Percentiles rank a stretch among this genome's conserved stretches.
Conservation (phyloP, 306 rosid genomes). For the Dryas octopetala region DNA sequence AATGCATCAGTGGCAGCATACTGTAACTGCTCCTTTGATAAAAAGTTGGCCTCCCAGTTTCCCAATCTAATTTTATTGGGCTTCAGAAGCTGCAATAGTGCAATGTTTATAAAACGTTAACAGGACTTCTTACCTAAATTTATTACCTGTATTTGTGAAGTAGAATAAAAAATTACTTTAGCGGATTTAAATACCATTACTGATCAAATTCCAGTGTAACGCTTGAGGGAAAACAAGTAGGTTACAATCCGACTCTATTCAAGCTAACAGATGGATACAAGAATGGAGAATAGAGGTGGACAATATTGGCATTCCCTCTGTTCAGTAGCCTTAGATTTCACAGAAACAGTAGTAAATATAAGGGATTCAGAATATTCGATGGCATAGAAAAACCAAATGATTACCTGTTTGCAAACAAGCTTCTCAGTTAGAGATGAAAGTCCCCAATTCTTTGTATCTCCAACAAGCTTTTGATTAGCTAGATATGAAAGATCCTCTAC, state of each 20-base stretch:
- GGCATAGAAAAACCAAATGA: slow-evolving; percentile 6
- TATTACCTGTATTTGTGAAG: neutral
- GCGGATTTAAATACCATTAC: neutral
- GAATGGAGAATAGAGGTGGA: neutral
- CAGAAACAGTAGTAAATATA: neutral
- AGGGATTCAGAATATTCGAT: neutral
- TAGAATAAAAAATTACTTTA: neutral
- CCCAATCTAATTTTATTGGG: slow-evolving; percentile 60
- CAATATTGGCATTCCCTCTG: neutral
- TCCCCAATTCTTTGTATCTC: slow-evolving; percentile 51
- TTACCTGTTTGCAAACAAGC: slow-evolving; percentile 71
- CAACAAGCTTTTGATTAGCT: slow-evolving; percentile 71
- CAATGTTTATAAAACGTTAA: slow-evolving; percentile 6
- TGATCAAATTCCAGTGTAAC: neutral
- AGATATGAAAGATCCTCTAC: slow-evolving; percentile 65
- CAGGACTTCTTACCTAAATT: neutral
- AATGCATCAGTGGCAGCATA: slow-evolving; percentile 95
- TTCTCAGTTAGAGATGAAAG: slow-evolving; percentile 70
- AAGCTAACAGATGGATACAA: neutral
- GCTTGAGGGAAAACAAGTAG: neutral
- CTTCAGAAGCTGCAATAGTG: slow-evolving; percentile 85
- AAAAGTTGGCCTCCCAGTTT: slow-evolving; percentile 70
- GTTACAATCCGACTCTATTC: neutral
- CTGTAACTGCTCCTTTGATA: slow-evolving; percentile 64
- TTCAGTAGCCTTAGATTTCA: neutral